These are phyloP conservation scores for Aspergillus eucalypticola DNA, from an alignment of 2,329 filamentous ascomycete species.

Conservation along the genomic window DNA sequence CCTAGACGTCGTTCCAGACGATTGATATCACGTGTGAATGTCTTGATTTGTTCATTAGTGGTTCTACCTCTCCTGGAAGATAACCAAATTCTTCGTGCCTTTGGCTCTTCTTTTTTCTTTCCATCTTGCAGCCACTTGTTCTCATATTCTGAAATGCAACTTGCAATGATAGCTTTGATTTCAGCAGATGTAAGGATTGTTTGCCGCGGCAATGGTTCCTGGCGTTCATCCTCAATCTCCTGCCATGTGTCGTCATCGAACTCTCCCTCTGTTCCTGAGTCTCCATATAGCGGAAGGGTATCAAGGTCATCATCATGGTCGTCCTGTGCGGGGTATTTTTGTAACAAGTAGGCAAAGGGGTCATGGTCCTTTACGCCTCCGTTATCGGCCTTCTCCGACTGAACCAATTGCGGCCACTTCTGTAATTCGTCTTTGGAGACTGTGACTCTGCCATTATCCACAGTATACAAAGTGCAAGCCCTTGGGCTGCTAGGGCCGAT, in stretches of 20 bases:
- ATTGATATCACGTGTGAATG: constrained; percentile 47
- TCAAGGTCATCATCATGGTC: constrained; percentile 45
- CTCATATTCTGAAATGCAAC: constrained; percentile 54
- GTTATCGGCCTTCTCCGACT: background rate
- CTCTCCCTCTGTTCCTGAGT: constrained; percentile 55
- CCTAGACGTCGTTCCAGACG: constrained; percentile 54
- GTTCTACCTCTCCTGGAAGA: constrained; percentile 49
- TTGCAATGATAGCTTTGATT: constrained; percentile 56
- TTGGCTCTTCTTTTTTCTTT: constrained; percentile 56
- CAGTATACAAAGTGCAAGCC: constrained; percentile 34
- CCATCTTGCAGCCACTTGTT: constrained; percentile 61
- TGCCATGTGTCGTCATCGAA: constrained; percentile 61
- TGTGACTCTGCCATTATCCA: constrained; percentile 24
- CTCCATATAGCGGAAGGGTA: constrained; percentile 54
- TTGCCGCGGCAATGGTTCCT: constrained; percentile 21
- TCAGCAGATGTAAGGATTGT: constrained; percentile 47
- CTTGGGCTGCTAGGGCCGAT: constrained; percentile 14
- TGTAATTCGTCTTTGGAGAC: constrained; percentile 30
- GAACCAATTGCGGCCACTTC: constrained; percentile 31
- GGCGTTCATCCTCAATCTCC: constrained; percentile 61
- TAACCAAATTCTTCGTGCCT: constrained; percentile 64
- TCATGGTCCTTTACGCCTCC: constrained; percentile 10
- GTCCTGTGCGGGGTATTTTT: constrained; percentile 44
- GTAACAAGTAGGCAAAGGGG: constrained; percentile 38
- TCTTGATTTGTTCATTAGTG: constrained; percentile 46